A percentile compares a stretch with the other conserved stretches of the same genome.
Conservation (phyloP, 106 monocot genomes). For the Xerophyta viscosa region DNA sequence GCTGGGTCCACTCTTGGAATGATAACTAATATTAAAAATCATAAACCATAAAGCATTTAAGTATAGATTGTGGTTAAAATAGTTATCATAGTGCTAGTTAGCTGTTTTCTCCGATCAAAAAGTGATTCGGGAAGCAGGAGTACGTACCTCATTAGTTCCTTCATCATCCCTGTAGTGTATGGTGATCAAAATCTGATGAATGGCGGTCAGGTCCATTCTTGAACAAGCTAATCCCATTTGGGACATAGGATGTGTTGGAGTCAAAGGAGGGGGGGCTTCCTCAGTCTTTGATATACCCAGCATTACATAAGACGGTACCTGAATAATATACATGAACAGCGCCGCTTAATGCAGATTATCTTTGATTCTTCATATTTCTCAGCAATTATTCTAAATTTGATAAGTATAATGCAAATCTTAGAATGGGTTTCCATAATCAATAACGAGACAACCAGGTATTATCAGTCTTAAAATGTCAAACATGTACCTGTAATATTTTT, state of each 20-base stretch:
- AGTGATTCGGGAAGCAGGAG: too few relatives aligned
- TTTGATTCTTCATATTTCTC: too few relatives aligned
- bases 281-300: slow-evolving; percentile 65
- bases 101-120: too few relatives aligned
- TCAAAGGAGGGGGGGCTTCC: slow-evolving; percentile 35
- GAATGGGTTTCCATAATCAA: too few relatives aligned
- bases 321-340: neutral
- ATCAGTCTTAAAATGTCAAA: too few relatives aligned
- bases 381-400: too few relatives aligned
- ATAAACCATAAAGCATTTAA: neutral
- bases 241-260: slow-evolving; percentile 57
- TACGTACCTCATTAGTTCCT: slow-evolving; percentile 92
- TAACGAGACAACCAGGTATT: too few relatives aligned
- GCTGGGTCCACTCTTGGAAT: slow-evolving; percentile 95
- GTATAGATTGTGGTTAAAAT: too few relatives aligned
- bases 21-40: slow-evolving; percentile 45
- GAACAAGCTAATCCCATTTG: slow-evolving; percentile 93
- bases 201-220: slow-evolving; percentile 93
- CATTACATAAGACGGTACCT: slow-evolving; percentile 95
- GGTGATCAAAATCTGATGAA: slow-evolving; percentile 80
- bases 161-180: slow-evolving; percentile 89
- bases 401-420: too few relatives aligned
- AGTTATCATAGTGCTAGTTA: too few relatives aligned
- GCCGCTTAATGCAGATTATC: too few relatives aligned
- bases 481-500: too few relatives aligned